phyloP scores from a whole-genome alignment of 2,329 filamentous ascomycete genomes.

The Torrubiellomyces zombiae region DNA sequence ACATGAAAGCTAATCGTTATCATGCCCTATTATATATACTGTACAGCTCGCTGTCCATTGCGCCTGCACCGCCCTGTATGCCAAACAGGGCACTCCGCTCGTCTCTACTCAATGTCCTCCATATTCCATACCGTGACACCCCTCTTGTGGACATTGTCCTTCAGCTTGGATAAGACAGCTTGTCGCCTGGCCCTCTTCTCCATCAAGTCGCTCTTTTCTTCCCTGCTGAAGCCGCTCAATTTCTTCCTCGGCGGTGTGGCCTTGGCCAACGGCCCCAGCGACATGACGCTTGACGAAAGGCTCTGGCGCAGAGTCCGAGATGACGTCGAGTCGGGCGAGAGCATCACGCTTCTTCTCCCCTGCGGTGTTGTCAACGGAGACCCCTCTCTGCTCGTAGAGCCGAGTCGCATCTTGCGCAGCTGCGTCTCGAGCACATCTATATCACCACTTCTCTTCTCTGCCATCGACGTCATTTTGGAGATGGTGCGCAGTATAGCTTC shows the following conservation, averaged over 20 bases:
- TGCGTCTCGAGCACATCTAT: conserved; percentile 81
- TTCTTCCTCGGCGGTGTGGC: conserved; percentile 40
- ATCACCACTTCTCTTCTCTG: conserved; percentile 78
- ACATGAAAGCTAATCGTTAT: too few species aligned
- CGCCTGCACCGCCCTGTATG: too few species aligned
- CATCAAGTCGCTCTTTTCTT: conserved; percentile 41
- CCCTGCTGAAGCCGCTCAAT: conserved; percentile 40
- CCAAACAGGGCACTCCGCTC: too few species aligned
- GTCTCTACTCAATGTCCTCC: conserved; percentile 31
- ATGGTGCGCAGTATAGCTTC: conserved; percentile 89
- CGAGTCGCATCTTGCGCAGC: conserved; percentile 54
- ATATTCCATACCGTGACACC: conserved; percentile 33
- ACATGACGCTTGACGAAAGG: conserved; percentile 18
- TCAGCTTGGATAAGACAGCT: conserved; percentile 35
- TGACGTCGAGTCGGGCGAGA: conserved; percentile 26
- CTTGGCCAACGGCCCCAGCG: conserved; percentile 21
- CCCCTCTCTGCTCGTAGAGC: conserved; percentile 24
- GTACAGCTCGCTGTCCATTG: too few species aligned
- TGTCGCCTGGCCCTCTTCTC: conserved; percentile 35
- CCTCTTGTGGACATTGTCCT: conserved; percentile 28
- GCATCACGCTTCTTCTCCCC: conserved; percentile 18
- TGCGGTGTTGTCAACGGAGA: conserved; percentile 24
- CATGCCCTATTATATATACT: too few species aligned
- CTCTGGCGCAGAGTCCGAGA: conserved; percentile 25
- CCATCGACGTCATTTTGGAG: conserved; percentile 79